Conservation (phyloP, 2,329 filamentous ascomycete species). For the Gaeumannomyces sp. region DNA sequence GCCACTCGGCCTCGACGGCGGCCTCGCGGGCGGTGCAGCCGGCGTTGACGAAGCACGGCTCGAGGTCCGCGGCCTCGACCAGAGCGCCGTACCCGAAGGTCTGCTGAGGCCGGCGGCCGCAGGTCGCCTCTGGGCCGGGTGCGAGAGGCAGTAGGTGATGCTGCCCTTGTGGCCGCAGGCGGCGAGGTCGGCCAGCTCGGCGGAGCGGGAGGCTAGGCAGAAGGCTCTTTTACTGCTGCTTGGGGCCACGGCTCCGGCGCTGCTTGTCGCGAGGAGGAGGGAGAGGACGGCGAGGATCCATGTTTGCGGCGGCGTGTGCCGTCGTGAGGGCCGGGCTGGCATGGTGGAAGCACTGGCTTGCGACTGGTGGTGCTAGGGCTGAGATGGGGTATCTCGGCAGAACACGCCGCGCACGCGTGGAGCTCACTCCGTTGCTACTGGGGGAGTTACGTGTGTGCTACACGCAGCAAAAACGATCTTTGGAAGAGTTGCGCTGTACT, state of each 20-base stretch:
- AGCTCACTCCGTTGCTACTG: no score
- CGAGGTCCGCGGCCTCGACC: slow-evolving; percentile 26
- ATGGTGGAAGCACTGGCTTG: not conserved
- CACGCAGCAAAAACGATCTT: not conserved
- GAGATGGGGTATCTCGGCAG: not conserved
- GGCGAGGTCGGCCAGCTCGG: slow-evolving; percentile 32
- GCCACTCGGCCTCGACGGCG: slow-evolving; percentile 26
- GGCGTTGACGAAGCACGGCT: slow-evolving; percentile 29
- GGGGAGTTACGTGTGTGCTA: not conserved
- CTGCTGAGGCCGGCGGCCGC: slow-evolving; percentile 21
- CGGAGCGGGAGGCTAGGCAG: slow-evolving; percentile 34
- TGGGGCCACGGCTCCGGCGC: not conserved
- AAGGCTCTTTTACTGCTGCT: slow-evolving; percentile 13
- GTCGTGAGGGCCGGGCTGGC: no score
- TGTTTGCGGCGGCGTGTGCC: not conserved
- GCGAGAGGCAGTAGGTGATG: slow-evolving; percentile 37
- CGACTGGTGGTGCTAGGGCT: not conserved
- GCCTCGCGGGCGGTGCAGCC: slow-evolving; percentile 31
- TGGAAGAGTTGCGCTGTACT: not conserved
- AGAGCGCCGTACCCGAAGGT: slow-evolving; percentile 31
- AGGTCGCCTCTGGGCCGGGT: slow-evolving; percentile 10
- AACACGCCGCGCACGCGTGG: no score
- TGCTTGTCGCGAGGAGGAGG: slow-evolving; percentile 2
- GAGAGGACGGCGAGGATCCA: not conserved
- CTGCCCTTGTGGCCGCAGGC: slow-evolving; percentile 37